Evolutionary conservation across 257 asterid genomes (phyloP), one percentile per base, ranked within the genome.

Genomic region (Solanum pinnatisectum): DNA sequence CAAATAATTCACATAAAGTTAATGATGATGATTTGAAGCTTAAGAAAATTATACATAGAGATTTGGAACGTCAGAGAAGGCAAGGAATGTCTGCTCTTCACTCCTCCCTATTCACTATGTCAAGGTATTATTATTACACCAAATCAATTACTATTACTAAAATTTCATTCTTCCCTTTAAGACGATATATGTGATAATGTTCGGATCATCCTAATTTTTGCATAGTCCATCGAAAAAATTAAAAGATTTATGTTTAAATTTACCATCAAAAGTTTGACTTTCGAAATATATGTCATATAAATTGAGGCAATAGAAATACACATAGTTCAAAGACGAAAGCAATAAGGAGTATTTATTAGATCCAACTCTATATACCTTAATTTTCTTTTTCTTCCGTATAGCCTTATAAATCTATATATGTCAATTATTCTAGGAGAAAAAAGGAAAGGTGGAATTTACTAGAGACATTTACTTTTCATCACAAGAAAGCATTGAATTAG

Each of bases 41-140:
- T 73, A 91, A 78, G 86, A 88, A 86, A 87, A 68, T 87, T 84
- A 60, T 87, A 20, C 91, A 91, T 36, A 90, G 92, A 90, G 89
- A 90, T 49, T 20, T 72, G 36, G 91, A 91, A 44, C 79, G 90
- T 20, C 89, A 89, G 72, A 91, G 91, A 83, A 91, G 92, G 87
- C 87, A 63, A 81, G 91, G 90, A 87, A 90, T 90, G 92, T 32
- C 91, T 42, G 22, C 1, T 36, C 92, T 90, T 85, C 49, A 85
- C 16, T 87, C 4, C 83, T 90, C 59, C 88, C 90, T 37, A 23
- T 88, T 44, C 70, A 65, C 23, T 68, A 83, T 85, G 33, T 89
- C 88, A 77, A 89, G 92, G 91, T 87, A 52, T 52, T 52, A 52
- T 52, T 15, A 15, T 49, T 49, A 49, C 22, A 49, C 20, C 59